Evolutionary conservation across 441 rosid species (phyloP).

Genomic region (Adansonia grandidieri): DNA sequence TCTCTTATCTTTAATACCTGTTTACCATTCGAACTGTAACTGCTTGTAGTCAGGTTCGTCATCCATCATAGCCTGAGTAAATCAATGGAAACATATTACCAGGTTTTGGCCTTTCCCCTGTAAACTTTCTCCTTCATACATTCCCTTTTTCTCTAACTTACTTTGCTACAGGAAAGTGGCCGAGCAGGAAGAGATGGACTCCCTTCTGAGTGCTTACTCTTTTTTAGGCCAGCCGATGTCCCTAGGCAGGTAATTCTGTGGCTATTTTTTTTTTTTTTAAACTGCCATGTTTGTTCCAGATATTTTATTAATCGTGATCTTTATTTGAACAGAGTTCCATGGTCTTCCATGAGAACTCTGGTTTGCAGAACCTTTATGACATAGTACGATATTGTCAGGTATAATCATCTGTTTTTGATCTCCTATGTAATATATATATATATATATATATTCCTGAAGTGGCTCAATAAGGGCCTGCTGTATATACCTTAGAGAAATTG

Average conservation of each 20-base stretch:
- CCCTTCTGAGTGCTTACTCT: constrained; percentile 88
- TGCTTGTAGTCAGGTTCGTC: constrained; percentile 93
- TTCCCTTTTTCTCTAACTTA: constrained; percentile 34
- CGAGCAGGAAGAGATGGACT: constrained; percentile 99
- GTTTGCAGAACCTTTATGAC: constrained; percentile 90
- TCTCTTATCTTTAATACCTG: background rate
- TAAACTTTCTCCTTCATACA: constrained; percentile 26
- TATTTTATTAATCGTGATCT: constrained; percentile 21
- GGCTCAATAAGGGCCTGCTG: background rate
- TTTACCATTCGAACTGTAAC: constrained; percentile 25
- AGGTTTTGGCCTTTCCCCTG: constrained; percentile 52
- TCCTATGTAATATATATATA: background rate
- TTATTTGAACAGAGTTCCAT: constrained; percentile 79
- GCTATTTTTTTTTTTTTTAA: constrained; percentile 8
- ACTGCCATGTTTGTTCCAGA: constrained; percentile 15
- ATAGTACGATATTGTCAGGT: constrained; percentile 96
- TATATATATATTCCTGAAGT: background rate
- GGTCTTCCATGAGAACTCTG: constrained; percentile 96
- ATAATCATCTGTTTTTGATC: constrained; percentile 26
- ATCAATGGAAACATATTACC: constrained; percentile 99
- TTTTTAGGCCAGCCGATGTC: constrained; percentile 86
- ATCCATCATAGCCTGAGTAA: constrained; percentile 99
- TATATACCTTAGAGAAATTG: constrained; percentile 1
- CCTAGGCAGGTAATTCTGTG: constrained; percentile 77
- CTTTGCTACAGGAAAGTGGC: constrained; percentile 84